Base-by-base conservation (phyloP, 176 grass and related monocot genomes). In the Paspalum notatum region DNA sequence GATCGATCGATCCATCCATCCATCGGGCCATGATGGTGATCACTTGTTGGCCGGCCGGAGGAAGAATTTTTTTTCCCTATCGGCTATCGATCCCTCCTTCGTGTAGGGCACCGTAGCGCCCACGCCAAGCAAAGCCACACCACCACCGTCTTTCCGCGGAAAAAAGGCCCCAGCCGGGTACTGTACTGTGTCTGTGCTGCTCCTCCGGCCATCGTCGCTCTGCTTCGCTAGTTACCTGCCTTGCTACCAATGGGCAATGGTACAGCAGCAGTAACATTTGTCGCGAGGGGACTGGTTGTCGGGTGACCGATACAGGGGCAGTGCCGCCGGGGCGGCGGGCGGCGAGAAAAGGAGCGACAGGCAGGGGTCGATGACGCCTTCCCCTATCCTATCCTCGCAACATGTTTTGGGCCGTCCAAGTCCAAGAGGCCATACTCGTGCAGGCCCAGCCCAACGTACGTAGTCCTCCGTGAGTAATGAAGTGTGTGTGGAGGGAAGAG, bases 121-220 rank as follows among this genome's bases (percentile, higher is more conserved):
- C 50, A 83, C 80, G 86, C 8, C 80, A 88, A 78, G 80, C 80
- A 79, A 88, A 72, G 47, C 41, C 20, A 5, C 27, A 8, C 44
- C 42, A 2, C 12, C 18, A 20, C 47, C 45, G 32, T 32, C 43
- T 74, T 51, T 1, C 22, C 24, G 22, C 47, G 32, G 32, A 14
- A 14, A 13, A 32, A 62, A 44, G 24, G 32, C 32, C 32, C 32
- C 32, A 32, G 32, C 32, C 1, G 32, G 32, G 32, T n/a, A n/a
- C n/a, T n/a, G 32, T 32, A 32, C 32, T 3, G 32, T 32, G 3
- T 32, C n/a, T n/a, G n/a, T 32, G 32, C 32, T 32, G 2, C 32
- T 32, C 32, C 21, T 8, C 24, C 32, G 38, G 65, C 27, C 62
- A 67, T 27, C 18, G 18, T 65, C 58, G 37, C 22, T 44, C 9